A percentile compares a stretch with the other conserved stretches of the same genome.
These are phyloP conservation scores for Athelia psychrophila DNA, from an alignment of 1,284 basidiomycete genomes.

Conservation along the genomic window DNA sequence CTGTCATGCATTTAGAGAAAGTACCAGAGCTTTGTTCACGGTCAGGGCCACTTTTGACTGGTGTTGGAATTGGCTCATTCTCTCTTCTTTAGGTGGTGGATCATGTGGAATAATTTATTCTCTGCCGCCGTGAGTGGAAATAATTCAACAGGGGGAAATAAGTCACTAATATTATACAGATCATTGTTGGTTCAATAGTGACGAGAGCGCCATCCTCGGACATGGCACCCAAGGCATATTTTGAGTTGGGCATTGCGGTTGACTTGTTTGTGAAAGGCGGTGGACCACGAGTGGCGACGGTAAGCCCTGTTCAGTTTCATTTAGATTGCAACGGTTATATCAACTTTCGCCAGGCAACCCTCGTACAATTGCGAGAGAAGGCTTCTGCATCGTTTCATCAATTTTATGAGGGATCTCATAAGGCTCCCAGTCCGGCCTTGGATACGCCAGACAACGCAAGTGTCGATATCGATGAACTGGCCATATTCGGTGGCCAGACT, in stretches of 20 bases:
- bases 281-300: too few species aligned
- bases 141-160: neutral
- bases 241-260: slow-evolving; percentile 52
- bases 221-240: slow-evolving; percentile 54
- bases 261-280: slow-evolving; percentile 53
- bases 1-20: neutral
- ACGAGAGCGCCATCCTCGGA: slow-evolving; percentile 53
- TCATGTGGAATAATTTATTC: slow-evolving; percentile 52
- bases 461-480: slow-evolving; percentile 16
- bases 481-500: slow-evolving; percentile 12
- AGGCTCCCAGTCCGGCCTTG: too few species aligned
- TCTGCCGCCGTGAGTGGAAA: slow-evolving; percentile 45
- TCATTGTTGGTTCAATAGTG: slow-evolving; percentile 55
- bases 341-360: neutral
- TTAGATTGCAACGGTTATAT: neutral
- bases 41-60: too few species aligned
- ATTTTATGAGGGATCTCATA: slow-evolving; percentile 2
- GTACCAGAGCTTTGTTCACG: neutral
- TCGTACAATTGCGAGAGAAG: too few species aligned
- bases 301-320: neutral
- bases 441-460: too few species aligned
- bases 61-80: too few species aligned
- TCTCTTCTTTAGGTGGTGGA: slow-evolving; percentile 41
- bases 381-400: too few species aligned
- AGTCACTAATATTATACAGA: slow-evolving; percentile 36